phyloP scores from a whole-genome alignment of 1,284 basidiomycete genomes.

The Schizophyllum amplum region DNA sequence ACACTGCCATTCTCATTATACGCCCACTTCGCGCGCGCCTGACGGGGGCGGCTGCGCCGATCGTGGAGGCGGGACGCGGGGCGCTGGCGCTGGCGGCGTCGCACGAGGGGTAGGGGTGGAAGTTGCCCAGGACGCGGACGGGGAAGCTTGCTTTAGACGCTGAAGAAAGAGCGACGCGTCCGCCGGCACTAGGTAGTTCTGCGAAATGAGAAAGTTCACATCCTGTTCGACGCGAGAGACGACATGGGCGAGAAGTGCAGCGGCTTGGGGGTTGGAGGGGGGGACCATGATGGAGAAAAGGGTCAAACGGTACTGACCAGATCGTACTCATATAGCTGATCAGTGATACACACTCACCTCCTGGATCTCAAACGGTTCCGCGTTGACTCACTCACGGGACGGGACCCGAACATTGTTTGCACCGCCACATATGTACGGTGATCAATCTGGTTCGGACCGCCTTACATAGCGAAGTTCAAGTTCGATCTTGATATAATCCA shows the following conservation, averaged over 20 bases:
- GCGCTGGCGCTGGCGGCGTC: constrained; percentile 15
- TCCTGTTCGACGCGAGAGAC: constrained; percentile 56
- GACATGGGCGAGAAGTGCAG: constrained; percentile 48
- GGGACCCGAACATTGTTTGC: no score
- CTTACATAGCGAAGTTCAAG: no score
- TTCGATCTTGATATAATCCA: no score
- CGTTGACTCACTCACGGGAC: no score
- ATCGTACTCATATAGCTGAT: no score
- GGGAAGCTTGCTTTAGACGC: constrained; percentile 9
- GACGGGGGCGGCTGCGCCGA: constrained; percentile 20
- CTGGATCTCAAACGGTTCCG: no score
- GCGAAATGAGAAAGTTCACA: constrained; percentile 50
- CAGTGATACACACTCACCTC: no score
- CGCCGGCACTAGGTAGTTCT: constrained; percentile 44
- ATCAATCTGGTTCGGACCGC: no score
- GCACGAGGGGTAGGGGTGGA: constrained; percentile 12
- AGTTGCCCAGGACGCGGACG: constrained; percentile 8
- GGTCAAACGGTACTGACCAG: no score
- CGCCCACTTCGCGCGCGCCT: constrained; percentile 52
- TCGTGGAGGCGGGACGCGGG: constrained; percentile 14
- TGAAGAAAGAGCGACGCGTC: constrained; percentile 44
- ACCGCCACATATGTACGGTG: no score
- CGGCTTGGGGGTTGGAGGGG: no score
- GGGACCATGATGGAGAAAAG: no score
- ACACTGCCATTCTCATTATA: constrained; percentile 58